phyloP scores from a whole-genome alignment of 192 early-diverging fungal species.

The Nowakowskiella sp. region DNA sequence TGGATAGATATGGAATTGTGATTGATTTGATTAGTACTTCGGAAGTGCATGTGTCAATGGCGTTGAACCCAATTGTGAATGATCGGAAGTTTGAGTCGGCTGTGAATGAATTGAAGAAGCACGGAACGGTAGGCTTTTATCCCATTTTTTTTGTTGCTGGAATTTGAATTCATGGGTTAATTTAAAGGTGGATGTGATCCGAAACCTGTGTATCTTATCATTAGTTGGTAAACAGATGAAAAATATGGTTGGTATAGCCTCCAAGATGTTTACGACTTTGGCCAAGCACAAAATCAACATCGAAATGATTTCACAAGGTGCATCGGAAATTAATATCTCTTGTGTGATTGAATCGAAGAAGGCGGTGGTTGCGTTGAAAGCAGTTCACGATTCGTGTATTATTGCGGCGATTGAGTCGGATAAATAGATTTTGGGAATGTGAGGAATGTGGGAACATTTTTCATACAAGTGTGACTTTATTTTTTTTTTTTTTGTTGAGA shows the following conservation, averaged over 20 bases:
- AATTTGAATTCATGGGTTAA: slow-evolving; percentile 1
- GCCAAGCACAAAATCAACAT: slow-evolving; percentile 87
- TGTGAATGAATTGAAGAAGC: slow-evolving; percentile 65
- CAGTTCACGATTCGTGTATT: slow-evolving; percentile 76
- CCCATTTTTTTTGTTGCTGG: not conserved
- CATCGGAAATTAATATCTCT: slow-evolving; percentile 96
- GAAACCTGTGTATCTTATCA: slow-evolving; percentile 90
- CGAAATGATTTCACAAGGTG: slow-evolving; percentile 99
- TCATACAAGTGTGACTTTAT: too few relatives aligned
- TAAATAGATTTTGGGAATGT: too few relatives aligned
- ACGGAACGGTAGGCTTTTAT: slow-evolving; percentile 58
- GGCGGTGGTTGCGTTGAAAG: slow-evolving; percentile 66
- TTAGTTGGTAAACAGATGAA: slow-evolving; percentile 95
- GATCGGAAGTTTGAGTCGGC: slow-evolving; percentile 64
- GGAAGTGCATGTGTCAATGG: slow-evolving; percentile 85
- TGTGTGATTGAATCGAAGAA: slow-evolving; percentile 82
- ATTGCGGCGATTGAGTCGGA: slow-evolving; percentile 10
- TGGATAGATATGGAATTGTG: slow-evolving; percentile 81
- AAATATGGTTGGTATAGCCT: slow-evolving; percentile 92
- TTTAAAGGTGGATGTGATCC: slow-evolving; percentile 64
- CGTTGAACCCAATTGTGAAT: slow-evolving; percentile 35
- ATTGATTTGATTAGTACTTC: slow-evolving; percentile 91
- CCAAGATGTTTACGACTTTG: slow-evolving; percentile 87
- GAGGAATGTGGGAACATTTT: too few relatives aligned
- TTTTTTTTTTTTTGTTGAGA: too few relatives aligned